These are phyloP conservation scores for Eutrema heterophyllum DNA, from an alignment of 345 rosid genomes.

Conservation along the genomic window DNA sequence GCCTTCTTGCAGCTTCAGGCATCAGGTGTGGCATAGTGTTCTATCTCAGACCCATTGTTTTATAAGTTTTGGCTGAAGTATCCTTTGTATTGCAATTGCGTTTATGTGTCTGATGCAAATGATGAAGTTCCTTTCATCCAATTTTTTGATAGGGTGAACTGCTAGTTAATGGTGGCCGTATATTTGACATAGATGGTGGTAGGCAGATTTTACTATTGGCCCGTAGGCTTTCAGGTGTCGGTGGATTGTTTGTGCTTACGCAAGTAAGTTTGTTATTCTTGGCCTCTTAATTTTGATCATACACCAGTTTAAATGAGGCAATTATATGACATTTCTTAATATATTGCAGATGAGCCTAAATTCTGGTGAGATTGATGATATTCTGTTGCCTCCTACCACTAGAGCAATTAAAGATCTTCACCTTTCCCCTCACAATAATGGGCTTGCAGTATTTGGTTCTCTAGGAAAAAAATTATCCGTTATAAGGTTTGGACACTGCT, in stretches of 20 bases:
- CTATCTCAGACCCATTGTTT: not conserved
- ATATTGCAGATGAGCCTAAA: slow-evolving; percentile 56
- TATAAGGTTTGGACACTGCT: slow-evolving; percentile 45
- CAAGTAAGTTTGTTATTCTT: slow-evolving; percentile 48
- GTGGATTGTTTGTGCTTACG: slow-evolving; percentile 55
- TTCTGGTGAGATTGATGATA: slow-evolving; percentile 68
- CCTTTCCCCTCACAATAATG: slow-evolving; percentile 53
- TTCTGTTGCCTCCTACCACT: slow-evolving; percentile 47
- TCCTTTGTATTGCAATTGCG: not conserved
- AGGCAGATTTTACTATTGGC: slow-evolving; percentile 52
- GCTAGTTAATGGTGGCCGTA: slow-evolving; percentile 64
- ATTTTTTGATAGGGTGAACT: slow-evolving; percentile 40
- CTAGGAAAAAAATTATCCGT: slow-evolving; percentile 74
- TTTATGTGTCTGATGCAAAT: not conserved
- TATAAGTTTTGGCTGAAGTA: not conserved
- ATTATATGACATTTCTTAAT: slow-evolving; percentile 13
- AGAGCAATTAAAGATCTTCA: slow-evolving; percentile 74
- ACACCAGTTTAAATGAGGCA: slow-evolving; percentile 14
- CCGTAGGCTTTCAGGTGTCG: slow-evolving; percentile 52
- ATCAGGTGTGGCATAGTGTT: slow-evolving; percentile 43
- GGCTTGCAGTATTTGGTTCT: slow-evolving; percentile 65
- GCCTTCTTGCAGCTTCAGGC: slow-evolving; percentile 41
- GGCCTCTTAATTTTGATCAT: not conserved
- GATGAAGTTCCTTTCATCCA: slow-evolving; percentile 11
- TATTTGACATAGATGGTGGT: slow-evolving; percentile 64